Conservation (phyloP, 305 asterid genomes). For the Fraxinus dipetala region DNA sequence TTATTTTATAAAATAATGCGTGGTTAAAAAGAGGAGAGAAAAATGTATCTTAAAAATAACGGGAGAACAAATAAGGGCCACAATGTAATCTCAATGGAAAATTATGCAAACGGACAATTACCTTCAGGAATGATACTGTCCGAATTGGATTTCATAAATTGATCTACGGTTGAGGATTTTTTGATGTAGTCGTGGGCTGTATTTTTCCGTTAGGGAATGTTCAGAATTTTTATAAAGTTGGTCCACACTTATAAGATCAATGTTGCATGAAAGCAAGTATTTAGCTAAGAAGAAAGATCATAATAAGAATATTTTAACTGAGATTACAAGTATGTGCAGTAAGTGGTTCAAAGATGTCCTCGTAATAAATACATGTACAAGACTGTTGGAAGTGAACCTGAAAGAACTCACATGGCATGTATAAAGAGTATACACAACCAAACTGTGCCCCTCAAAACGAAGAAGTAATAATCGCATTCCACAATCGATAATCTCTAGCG, state of each 20-base stretch:
- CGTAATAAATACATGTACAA: background rate
- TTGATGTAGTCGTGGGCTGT: background rate
- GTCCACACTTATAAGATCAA: background rate
- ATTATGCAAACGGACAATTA: background rate
- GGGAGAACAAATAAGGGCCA: no score
- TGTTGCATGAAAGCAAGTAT: background rate
- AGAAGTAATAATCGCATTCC: slow-evolving; percentile 18
- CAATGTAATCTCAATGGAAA: no score
- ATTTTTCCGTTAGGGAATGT: background rate
- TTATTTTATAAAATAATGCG: no score
- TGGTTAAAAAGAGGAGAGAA: no score
- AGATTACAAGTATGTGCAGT: background rate
- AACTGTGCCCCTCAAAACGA: slow-evolving; percentile 1
- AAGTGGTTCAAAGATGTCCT: background rate
- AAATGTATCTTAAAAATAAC: no score
- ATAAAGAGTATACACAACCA: background rate
- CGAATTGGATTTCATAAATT: background rate
- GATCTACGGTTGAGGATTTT: background rate
- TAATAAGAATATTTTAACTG: background rate
- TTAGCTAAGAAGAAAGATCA: background rate
- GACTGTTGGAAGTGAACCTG: background rate
- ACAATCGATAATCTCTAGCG: background rate
- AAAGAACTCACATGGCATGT: background rate
- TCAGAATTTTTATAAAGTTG: background rate
- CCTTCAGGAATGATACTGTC: background rate